Evolutionary conservation across 768 basidiomycete species (phyloP), one percentile per base, ranked within the genome.

Genomic region (Leucocoprinus leucothites): DNA sequence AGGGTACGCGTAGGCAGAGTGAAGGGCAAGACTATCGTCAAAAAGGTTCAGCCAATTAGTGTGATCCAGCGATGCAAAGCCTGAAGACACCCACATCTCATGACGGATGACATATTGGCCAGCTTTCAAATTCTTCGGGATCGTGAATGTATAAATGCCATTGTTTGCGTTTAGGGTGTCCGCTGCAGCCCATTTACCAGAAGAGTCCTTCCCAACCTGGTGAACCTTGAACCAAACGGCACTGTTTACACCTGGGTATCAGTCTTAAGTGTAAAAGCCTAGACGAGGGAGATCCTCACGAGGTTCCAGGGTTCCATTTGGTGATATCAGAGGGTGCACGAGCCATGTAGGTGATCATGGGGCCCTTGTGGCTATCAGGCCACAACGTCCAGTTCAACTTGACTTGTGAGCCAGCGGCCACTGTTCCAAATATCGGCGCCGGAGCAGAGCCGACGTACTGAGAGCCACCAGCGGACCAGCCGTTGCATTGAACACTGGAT

Each of bases 151-250:
- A 56, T 74, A 79, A 48, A 76, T 65, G 45, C 69, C 68, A 55
- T 75, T 66, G 25, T 66, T 58, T 2, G 69, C 72, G 11, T 63
- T 61, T 19, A 78, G 66, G 16, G 70, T 52, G 49, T 74, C 71
- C 0, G 74, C 71, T n/a, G 75, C 66, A 5, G 75, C 77, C 78
- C 76, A 77, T 48, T 67, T 67, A 11, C 76, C 78, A 41, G 68
- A 69, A 3, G 72, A 58, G 16, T 65, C 69, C 62, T 76, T 77
- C 25, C 79, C 79, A 28, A 65, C 48, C 45, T 79, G 62, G 22
- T 69, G 70, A 13, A 79, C 69, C 61, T 79, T 79, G 74, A 78
- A 78, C 78, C 77, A 79, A 6, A 79, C 77, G 9, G 73, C 71
- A 38, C 75, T 77, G 35, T 22, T 26, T 35, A 9, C 25, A 18